Evolutionary conservation across 495 filamentous ascomycete species (phyloP), one percentile per base, ranked within the genome.

Genomic region (Tuber aestivum): DNA sequence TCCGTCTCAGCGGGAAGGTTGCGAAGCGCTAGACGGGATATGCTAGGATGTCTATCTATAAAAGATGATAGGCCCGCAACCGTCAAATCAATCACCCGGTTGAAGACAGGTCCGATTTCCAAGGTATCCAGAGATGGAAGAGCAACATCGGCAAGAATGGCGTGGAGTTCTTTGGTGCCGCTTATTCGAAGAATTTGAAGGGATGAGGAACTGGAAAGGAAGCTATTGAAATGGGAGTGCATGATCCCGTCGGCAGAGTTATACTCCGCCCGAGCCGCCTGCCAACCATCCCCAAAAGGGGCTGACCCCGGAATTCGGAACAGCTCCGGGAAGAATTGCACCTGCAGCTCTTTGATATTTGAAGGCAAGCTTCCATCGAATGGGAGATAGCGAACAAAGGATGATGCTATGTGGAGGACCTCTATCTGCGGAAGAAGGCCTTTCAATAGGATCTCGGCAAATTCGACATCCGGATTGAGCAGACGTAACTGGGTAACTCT

Each of bases 401-500:
- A 72, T n/a, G 78, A 79, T 10, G 35, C 73, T 5, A 79, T 72
- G 20, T 79, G 77, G 50, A 79, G 73, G 70, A 71, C 40, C 35
- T 70, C 72, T 6, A 79, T 50, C 70, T 79, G 78, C 32, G 72
- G 77, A 18, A 79, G 73, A 45, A 79, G 61, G 12, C 78, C 78
- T 32, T 72, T 79, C n/a, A 79, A 69, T 38, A 79, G 71, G 23
- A 79, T 79, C 10, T 79, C 70, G 21, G 77, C 78, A n/a, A 79
- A 75, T 44, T 79, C 50, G 61, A 79, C 21, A 48, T 79, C 78
- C 6, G 78, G 78, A 9, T 71, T 75, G 35, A 70, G 70, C 32
- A 79, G 61, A 32, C 41, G 32, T 72, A 79, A 68, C 42, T 73
- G 75, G n/a, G n/a, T 79, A 44, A 79, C 78, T 20, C 77, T 72